Percentiles rank a stretch among this genome's conserved stretches.
These are phyloP conservation scores for Aspergillus fructus DNA, from an alignment of 2,329 filamentous ascomycete genomes.

Conservation along the genomic window DNA sequence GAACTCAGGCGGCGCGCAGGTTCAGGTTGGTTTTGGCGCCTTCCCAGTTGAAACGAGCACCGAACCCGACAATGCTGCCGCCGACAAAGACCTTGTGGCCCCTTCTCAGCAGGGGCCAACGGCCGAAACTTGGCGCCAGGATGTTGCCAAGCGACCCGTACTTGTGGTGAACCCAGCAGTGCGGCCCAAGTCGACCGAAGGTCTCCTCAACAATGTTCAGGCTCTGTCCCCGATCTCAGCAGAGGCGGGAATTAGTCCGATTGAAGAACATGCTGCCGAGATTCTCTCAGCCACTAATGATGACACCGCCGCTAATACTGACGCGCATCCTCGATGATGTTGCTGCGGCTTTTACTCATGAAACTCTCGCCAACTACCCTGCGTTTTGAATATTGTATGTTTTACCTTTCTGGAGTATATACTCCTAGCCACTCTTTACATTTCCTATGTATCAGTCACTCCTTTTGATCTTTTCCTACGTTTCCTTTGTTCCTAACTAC, in stretches of 20 bases:
- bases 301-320: conserved; percentile 12
- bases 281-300: conserved; percentile 58
- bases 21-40: conserved; percentile 54
- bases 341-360: not conserved
- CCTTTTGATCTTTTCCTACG: conserved; percentile 7
- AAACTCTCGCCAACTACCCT: conserved; percentile 5
- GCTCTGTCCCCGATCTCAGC: conserved; percentile 34
- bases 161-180: conserved; percentile 59
- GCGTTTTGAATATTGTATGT: not conserved
- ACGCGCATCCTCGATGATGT: not conserved
- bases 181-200: conserved; percentile 62
- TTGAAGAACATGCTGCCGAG: conserved; percentile 32
- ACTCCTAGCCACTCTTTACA: conserved; percentile 15
- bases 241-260: conserved; percentile 33
- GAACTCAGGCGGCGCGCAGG: conserved; percentile 72
- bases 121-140: conserved; percentile 51
- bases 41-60: conserved; percentile 46
- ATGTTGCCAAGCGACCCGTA: conserved; percentile 58
- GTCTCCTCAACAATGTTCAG: conserved; percentile 55
- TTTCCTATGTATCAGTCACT: conserved; percentile 2
- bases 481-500: conserved; percentile 9
- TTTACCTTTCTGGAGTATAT: conserved; percentile 8
- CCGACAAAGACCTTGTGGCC: conserved; percentile 46
- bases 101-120: conserved; percentile 17
- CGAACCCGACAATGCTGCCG: conserved; percentile 51